Conservation (phyloP, 257 asterid species). For the Thymus quinquecostatus region DNA sequence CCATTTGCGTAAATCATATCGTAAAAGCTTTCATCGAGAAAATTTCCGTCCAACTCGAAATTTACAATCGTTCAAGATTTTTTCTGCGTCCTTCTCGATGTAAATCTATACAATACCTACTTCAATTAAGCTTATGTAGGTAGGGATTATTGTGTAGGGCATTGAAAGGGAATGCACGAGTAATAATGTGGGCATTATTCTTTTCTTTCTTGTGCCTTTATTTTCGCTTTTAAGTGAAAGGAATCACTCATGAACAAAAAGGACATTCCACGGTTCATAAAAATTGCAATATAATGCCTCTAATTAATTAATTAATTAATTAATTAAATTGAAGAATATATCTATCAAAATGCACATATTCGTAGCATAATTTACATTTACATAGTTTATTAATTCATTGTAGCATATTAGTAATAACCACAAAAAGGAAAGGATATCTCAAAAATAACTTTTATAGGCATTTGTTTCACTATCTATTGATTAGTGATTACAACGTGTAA, state of each 20-base stretch:
- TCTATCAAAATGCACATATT: no score
- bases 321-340: no score
- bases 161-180: background rate
- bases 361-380: background rate
- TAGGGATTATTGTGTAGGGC: background rate
- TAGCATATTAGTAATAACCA: background rate
- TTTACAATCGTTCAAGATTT: no score
- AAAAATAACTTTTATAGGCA: background rate
- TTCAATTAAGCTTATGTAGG: background rate
- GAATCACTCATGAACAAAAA: constrained; percentile 22
- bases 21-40: no score
- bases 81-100: no score
- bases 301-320: no score
- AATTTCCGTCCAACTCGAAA: no score
- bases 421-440: constrained; percentile 31
- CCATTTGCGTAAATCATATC: no score
- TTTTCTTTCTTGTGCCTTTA: constrained; percentile 18
- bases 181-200: constrained; percentile 27
- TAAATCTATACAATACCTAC: no score
- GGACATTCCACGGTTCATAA: constrained; percentile 13
- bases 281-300: background rate
- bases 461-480: background rate
- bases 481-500: background rate
- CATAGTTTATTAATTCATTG: no score
- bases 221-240: constrained; percentile 18